Conservation (phyloP, 495 filamentous ascomycete genomes). For the Aspergillus taichungensis region DNA sequence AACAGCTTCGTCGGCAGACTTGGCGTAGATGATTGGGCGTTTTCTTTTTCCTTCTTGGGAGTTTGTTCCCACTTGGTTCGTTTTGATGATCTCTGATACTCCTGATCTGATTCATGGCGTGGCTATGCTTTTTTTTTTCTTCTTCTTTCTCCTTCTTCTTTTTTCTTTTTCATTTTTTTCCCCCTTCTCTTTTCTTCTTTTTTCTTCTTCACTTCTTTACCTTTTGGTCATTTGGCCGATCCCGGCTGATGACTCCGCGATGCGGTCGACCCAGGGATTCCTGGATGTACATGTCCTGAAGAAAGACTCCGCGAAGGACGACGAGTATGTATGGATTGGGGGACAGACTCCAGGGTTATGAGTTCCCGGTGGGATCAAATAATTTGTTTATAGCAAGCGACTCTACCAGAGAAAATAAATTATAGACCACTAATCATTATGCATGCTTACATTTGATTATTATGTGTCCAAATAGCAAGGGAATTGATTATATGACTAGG, state of each 20-base stretch:
- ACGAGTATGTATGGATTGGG: background rate
- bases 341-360: slow-evolving; percentile 1
- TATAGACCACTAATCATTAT: background rate
- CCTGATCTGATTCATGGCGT: too few species aligned
- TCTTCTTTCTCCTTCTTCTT: slow-evolving; percentile 3
- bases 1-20: slow-evolving; percentile 11
- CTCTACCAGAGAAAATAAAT: slow-evolving; percentile 1
- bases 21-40: slow-evolving; percentile 31
- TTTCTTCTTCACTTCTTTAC: slow-evolving; percentile 4
- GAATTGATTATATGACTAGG: too few species aligned
- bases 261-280: too few species aligned
- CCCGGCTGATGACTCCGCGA: background rate
- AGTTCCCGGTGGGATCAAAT: slow-evolving; percentile 8
- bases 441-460: too few species aligned
- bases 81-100: too few species aligned
- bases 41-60: slow-evolving; percentile 7
- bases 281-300: too few species aligned
- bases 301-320: too few species aligned
- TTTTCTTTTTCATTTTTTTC: slow-evolving; percentile 6
- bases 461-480: too few species aligned
- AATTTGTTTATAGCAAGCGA: slow-evolving; percentile 13
- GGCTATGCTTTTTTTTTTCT: background rate
- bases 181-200: slow-evolving; percentile 7
- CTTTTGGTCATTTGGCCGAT: slow-evolving; percentile 1
- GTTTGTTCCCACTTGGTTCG: too few species aligned